These are phyloP conservation scores for Nemania sp. DNA, from an alignment of 2,329 filamentous ascomycete genomes.

Conservation along the genomic window DNA sequence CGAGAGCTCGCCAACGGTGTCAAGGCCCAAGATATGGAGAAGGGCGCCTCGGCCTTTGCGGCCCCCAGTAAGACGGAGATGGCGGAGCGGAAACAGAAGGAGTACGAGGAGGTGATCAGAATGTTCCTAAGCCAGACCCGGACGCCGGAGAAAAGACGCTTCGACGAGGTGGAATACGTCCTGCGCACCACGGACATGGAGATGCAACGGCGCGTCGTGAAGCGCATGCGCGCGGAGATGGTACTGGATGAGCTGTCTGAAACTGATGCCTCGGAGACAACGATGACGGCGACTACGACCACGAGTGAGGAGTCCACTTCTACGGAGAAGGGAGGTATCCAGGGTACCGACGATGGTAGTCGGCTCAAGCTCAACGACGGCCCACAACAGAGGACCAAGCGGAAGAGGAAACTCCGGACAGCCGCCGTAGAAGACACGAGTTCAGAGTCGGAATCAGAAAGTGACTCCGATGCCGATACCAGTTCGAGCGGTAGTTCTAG, in stretches of 20 bases:
- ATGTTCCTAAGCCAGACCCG: conserved; percentile 55
- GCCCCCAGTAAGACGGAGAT: conserved; percentile 57
- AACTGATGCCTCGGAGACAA: conserved; percentile 55
- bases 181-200: conserved; percentile 62
- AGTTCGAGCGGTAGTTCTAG: conserved; percentile 46
- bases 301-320: conserved; percentile 41
- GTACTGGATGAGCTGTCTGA: conserved; percentile 68
- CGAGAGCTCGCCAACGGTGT: conserved; percentile 73
- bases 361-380: conserved; percentile 60
- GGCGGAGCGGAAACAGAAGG: conserved; percentile 62
- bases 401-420: conserved; percentile 65
- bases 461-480: conserved; percentile 53
- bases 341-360: conserved; percentile 53
- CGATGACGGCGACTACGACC: conserved; percentile 40
- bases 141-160: conserved; percentile 60
- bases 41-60: conserved; percentile 62
- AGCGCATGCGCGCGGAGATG: conserved; percentile 72
- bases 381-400: conserved; percentile 59
- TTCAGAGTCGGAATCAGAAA: conserved; percentile 53
- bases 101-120: conserved; percentile 68
- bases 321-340: conserved; percentile 42
- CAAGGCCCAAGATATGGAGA: conserved; percentile 67
- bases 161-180: conserved; percentile 66
- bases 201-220: conserved; percentile 67
- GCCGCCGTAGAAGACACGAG: conserved; percentile 57